A percentile compares a stretch with the other conserved stretches of the same genome.
Evolutionary conservation across 805 yeast species (phyloP).

Genomic region (Metschnikowia henanensis): DNA sequence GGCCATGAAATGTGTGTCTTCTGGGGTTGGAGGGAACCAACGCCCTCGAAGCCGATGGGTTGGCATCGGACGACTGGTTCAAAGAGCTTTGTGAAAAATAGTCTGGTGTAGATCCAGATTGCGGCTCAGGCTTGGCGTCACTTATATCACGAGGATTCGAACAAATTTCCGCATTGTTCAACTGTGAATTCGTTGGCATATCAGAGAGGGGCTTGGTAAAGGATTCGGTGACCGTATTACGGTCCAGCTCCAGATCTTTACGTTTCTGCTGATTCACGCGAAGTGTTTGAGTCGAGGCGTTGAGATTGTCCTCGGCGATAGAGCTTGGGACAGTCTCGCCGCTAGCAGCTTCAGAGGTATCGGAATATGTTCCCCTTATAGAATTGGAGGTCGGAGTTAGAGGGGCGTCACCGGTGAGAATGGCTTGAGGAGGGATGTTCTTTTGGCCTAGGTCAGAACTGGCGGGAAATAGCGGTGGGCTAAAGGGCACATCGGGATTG

Average conservation of each 20-base stretch:
- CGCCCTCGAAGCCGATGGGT: neutral
- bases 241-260: conserved; percentile 16
- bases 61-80: neutral
- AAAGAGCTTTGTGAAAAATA: neutral
- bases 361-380: conserved; percentile 15
- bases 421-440: conserved; percentile 12
- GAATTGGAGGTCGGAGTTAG: conserved; percentile 20
- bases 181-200: neutral
- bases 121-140: neutral
- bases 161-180: neutral
- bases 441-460: neutral
- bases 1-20: conserved; percentile 12
- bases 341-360: conserved; percentile 18
- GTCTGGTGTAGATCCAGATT: neutral
- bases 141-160: neutral
- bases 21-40: conserved; percentile 1
- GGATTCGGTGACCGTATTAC: conserved; percentile 12
- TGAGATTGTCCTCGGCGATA: conserved; percentile 16
- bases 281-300: conserved; percentile 10
- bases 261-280: conserved; percentile 5
- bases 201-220: neutral
- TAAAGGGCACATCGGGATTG: conserved; percentile 2
- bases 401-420: conserved; percentile 11
- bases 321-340: conserved; percentile 21
- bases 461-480: conserved; percentile 8